A percentile compares a stretch with the other conserved stretches of the same genome.
Evolutionary conservation across 2,329 filamentous ascomycete species (phyloP).

Genomic region (Sarocladium brachiariae): DNA sequence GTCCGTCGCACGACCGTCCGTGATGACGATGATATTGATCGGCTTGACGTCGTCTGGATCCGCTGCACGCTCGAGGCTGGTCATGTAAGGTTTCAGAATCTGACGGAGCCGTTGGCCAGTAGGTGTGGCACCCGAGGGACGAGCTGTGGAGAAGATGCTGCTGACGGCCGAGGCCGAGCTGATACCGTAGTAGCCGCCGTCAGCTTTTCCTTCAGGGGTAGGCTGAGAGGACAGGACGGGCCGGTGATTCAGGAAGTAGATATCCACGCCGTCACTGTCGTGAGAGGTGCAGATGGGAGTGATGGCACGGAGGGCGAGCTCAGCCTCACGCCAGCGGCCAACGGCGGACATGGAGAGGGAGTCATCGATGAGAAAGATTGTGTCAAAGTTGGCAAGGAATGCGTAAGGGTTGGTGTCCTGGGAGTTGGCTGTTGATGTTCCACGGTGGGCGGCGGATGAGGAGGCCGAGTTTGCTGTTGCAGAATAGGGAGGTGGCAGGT

Average conservation of each 20-base stretch:
- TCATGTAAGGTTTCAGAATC: slow-evolving; percentile 69
- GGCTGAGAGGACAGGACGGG: slow-evolving; percentile 28
- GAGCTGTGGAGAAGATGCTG: slow-evolving; percentile 62
- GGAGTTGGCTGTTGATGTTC: slow-evolving; percentile 24
- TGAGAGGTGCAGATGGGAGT: slow-evolving; percentile 73
- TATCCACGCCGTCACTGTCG: slow-evolving; percentile 79
- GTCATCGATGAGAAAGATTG: slow-evolving; percentile 86
- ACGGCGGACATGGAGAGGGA: slow-evolving; percentile 73
- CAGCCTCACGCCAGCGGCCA: slow-evolving; percentile 68
- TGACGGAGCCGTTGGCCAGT: slow-evolving; percentile 64
- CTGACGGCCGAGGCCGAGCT: slow-evolving; percentile 49
- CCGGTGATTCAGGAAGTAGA: slow-evolving; percentile 80
- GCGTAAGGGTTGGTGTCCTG: slow-evolving; percentile 59
- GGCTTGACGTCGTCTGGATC: slow-evolving; percentile 54
- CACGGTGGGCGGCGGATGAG: slow-evolving; percentile 1
- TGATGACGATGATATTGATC: slow-evolving; percentile 88
- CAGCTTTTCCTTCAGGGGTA: slow-evolving; percentile 27
- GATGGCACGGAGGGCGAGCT: slow-evolving; percentile 62
- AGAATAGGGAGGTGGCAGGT: slow-evolving; percentile 31
- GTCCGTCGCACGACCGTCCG: slow-evolving; percentile 76
- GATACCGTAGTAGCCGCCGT: slow-evolving; percentile 59
- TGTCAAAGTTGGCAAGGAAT: slow-evolving; percentile 77
- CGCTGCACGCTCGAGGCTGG: slow-evolving; percentile 29
- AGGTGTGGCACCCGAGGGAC: slow-evolving; percentile 61
- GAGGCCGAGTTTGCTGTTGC: slow-evolving; percentile 10